phyloP scores from a whole-genome alignment of 306 rosid genomes.

The Cicer bijugum region DNA sequence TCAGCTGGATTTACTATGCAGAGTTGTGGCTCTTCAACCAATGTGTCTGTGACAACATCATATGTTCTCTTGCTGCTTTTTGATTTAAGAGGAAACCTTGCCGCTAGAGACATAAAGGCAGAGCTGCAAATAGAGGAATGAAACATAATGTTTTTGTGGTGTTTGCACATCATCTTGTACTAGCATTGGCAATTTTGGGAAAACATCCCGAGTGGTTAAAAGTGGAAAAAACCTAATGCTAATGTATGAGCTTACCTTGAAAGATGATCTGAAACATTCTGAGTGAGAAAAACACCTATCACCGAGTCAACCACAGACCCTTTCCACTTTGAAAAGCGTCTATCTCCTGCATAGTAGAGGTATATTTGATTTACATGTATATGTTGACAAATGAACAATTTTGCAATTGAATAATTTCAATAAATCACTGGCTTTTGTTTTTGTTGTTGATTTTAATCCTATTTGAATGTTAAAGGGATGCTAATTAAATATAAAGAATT shows the following conservation, averaged over 20 bases:
- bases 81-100: constrained; percentile 68
- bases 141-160: constrained; percentile 27
- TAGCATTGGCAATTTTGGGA: constrained; percentile 32
- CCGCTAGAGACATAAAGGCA: constrained; percentile 92
- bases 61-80: constrained; percentile 49
- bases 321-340: constrained; percentile 94
- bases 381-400: constrained; percentile 33
- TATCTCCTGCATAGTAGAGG: constrained; percentile 76
- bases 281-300: constrained; percentile 92
- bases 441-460: constrained; percentile 19
- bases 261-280: constrained; percentile 96
- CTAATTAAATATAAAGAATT: constrained; percentile 27
- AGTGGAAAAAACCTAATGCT: constrained; percentile 28
- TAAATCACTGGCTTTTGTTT: constrained; percentile 20
- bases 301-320: constrained; percentile 98
- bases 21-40: constrained; percentile 57
- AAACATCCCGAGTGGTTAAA: constrained; percentile 22
- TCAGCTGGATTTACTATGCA: constrained; percentile 52
- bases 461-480: constrained; percentile 18
- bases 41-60: constrained; percentile 45
- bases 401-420: constrained; percentile 34
- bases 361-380: constrained; percentile 36
- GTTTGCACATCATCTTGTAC: constrained; percentile 29
- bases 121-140: constrained; percentile 70
- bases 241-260: constrained; percentile 67